These are phyloP conservation scores for Daldinia eschscholtzii DNA, from an alignment of 2,329 filamentous ascomycete genomes.

Conservation along the genomic window DNA sequence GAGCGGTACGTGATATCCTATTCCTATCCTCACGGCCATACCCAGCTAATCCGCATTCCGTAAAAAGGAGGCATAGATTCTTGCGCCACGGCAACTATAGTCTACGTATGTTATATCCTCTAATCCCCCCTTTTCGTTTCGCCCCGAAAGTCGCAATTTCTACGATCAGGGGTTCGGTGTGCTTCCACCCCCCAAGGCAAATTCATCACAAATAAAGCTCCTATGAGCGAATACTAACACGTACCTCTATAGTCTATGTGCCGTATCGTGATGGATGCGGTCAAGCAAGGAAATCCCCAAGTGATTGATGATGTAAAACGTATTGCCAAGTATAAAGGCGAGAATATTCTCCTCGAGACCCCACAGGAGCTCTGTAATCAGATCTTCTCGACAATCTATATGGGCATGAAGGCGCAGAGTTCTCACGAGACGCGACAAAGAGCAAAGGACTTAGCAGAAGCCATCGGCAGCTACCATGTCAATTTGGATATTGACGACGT, in stretches of 20 bases:
- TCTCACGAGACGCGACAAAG: conserved; percentile 75
- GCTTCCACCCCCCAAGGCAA: not conserved
- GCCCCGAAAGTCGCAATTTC: not conserved
- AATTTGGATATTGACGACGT: conserved; percentile 80
- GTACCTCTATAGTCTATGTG: conserved; percentile 59
- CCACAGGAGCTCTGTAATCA: conserved; percentile 70
- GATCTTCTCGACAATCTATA: conserved; percentile 69
- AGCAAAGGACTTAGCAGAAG: conserved; percentile 69
- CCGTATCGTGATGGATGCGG: conserved; percentile 66
- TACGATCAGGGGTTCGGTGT: not conserved
- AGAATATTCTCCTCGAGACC: conserved; percentile 60
- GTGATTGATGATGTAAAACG: conserved; percentile 57
- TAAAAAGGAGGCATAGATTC: conserved; percentile 66
- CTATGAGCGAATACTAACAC: not conserved
- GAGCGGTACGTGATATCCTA: conserved; percentile 51
- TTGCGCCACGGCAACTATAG: conserved; percentile 66
- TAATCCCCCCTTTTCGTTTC: not conserved
- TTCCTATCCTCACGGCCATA: not conserved
- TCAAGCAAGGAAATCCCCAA: conserved; percentile 57
- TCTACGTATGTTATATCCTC: conserved; percentile 39
- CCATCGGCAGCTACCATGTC: conserved; percentile 78
- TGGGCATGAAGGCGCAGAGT: conserved; percentile 78
- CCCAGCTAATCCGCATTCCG: conserved; percentile 11
- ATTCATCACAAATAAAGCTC: not conserved
- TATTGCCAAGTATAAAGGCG: conserved; percentile 47